phyloP scores from a whole-genome alignment of 2,329 filamentous ascomycete genomes.

The Sclerotinia nivalis region DNA sequence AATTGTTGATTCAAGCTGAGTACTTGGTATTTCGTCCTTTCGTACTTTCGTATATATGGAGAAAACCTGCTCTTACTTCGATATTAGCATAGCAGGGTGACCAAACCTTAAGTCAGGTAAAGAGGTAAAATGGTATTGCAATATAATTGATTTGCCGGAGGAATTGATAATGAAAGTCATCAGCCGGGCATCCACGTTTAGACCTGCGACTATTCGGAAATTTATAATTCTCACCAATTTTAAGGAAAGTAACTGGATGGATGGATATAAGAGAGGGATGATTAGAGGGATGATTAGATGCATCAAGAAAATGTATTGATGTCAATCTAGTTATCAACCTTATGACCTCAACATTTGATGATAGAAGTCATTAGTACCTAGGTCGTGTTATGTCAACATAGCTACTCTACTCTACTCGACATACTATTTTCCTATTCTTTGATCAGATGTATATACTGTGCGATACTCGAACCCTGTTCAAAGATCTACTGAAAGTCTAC shows the following conservation, averaged over 20 bases:
- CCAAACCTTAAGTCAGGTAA: not conserved
- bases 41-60: too few species aligned
- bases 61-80: not conserved
- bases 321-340: too few species aligned
- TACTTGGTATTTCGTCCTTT: too few species aligned
- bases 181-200: not conserved
- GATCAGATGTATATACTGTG: too few species aligned
- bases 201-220: slow-evolving; percentile 5
- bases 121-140: not conserved
- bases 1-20: not conserved
- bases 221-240: not conserved
- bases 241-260: not conserved
- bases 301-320: not conserved
- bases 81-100: not conserved
- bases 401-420: not conserved
- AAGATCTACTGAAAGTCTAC: too few species aligned
- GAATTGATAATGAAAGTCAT: not conserved
- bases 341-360: not conserved
- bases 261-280: not conserved
- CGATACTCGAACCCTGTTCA: too few species aligned
- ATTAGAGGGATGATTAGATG: not conserved
- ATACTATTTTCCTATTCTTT: not conserved
- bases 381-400: not conserved
- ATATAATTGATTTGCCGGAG: not conserved
- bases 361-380: not conserved